Evolutionary conservation across 305 asterid species (phyloP), one percentile per base, ranked within the genome.

Genomic region (Plantago lanceolata): DNA sequence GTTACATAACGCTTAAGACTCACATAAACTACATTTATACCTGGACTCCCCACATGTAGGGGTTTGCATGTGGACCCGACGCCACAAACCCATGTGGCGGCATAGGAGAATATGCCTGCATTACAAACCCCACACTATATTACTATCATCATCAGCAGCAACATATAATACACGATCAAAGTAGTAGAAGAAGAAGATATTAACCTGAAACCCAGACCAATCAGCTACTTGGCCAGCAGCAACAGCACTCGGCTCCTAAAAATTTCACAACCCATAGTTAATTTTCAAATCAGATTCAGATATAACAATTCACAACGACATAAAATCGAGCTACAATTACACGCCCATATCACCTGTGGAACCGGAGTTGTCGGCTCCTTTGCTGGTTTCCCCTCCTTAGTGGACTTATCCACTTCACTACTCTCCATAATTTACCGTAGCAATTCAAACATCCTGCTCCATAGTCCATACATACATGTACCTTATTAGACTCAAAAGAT

Each of bases 11-110:
- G 44, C 68, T 65, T 17, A 37, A 53, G 28, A 29, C 51, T 48
- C 65, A 16, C 33, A 12, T 51, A 49, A 18, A 56, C 12, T 24
- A 14, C 31, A 24, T 24, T 40, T 43, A 43, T 20, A 85, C 99
- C 94, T 93, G 99, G 75, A 93, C 96, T 64, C 99, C 97, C 99
- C 99, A 93, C 97, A 93, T 90, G 59, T 90, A 93, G 43, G 96
- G 97, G 76, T 86, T 96, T 6, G 90, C 78, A 75, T 93, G 97
- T 63, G 99, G 95, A 74, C 82, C 82, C 55, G 99, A 81, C 6
- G 94, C 87, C 84, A 93, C 28, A 83, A 67, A 93, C 64, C 99
- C 99, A 67, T 74, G 96, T 21, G 99, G 96, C 60, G 94, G 97
- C 78, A 93, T 76, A 31, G 90, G 97, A 57, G 99, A 83, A 72